Percentiles rank a stretch among this genome's conserved stretches.
phyloP scores from a whole-genome alignment of 257 asterid species.

The Nicotiana benthamiana region DNA sequence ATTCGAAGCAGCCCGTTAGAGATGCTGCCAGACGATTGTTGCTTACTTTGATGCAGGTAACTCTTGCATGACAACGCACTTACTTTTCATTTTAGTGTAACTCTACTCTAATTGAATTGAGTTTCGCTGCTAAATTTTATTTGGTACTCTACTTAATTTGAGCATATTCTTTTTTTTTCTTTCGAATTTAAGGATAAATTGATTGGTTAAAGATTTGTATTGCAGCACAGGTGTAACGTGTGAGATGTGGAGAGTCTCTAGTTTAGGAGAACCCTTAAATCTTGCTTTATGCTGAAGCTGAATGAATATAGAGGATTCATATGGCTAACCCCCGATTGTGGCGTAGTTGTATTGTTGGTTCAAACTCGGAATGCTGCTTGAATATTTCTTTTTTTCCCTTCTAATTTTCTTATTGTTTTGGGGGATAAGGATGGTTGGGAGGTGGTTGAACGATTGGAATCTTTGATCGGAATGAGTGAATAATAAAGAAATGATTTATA shows the following conservation, averaged over 20 bases:
- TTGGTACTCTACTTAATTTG: neutral
- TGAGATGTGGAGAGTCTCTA: neutral
- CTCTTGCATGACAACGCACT: conserved; percentile 1
- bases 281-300: neutral
- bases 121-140: neutral
- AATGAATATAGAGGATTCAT: neutral
- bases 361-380: neutral
- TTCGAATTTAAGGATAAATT: neutral
- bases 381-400: neutral
- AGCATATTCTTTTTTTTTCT: neutral
- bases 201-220: neutral
- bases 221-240: neutral
- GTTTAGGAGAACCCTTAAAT: neutral
- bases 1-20: conserved; percentile 90
- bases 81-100: neutral
- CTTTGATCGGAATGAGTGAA: neutral
- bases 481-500: neutral
- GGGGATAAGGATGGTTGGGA: neutral
- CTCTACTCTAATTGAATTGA: neutral
- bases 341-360: neutral
- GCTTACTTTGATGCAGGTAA: conserved; percentile 97
- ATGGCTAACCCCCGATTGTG: neutral
- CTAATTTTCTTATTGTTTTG: neutral
- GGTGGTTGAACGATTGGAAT: neutral
- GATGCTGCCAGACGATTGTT: conserved; percentile 80